Evolutionary conservation across 2,329 filamentous ascomycete species (phyloP).

Genomic region (Pseudogymnoascus sp.): DNA sequence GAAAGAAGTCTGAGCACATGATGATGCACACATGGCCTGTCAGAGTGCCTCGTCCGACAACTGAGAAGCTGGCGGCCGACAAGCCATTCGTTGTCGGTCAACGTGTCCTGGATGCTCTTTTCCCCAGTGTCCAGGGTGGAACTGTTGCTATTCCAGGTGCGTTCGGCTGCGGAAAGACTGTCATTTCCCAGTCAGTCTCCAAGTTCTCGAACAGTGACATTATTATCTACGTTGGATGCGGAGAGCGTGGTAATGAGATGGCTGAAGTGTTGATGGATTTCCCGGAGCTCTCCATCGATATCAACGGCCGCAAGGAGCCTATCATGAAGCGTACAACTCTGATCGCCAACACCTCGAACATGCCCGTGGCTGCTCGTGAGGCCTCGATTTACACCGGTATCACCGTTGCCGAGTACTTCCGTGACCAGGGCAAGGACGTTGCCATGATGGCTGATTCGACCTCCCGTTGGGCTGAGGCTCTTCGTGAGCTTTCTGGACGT

Average conservation of each 20-base stretch:
- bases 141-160: conserved; percentile 97
- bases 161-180: conserved; percentile 98
- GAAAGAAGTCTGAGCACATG: conserved; percentile 83
- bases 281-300: conserved; percentile 90
- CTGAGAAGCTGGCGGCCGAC: conserved; percentile 83
- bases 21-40: conserved; percentile 99
- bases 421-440: conserved; percentile 93
- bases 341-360: conserved; percentile 99
- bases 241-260: conserved; percentile 98
- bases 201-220: conserved; percentile 99
- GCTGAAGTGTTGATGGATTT: conserved; percentile 99
- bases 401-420: conserved; percentile 91
- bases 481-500: conserved; percentile 97
- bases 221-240: conserved; percentile 89
- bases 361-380: conserved; percentile 97
- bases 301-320: conserved; percentile 89
- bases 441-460: conserved; percentile 99
- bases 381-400: conserved; percentile 98
- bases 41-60: conserved; percentile 85
- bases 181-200: conserved; percentile 96
- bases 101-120: conserved; percentile 90
- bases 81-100: conserved; percentile 94
- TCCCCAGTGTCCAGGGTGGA: conserved; percentile 92
- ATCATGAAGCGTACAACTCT: conserved; percentile 99
- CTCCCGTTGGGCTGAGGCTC: conserved; percentile 95